phyloP scores from a whole-genome alignment of 495 filamentous ascomycete species.

The Penicillium ucsense region DNA sequence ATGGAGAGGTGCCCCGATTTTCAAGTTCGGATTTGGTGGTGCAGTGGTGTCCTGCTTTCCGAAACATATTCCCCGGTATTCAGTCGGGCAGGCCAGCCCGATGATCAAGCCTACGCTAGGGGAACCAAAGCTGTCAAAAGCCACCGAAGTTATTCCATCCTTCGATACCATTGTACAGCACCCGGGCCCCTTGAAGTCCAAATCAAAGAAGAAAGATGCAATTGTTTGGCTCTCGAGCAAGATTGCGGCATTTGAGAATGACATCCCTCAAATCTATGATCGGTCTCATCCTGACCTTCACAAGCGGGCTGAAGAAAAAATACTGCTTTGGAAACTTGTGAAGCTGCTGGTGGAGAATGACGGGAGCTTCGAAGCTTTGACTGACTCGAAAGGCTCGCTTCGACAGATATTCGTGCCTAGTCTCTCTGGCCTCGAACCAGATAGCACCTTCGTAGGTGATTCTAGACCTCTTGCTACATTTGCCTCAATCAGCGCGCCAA shows the following conservation, averaged over 20 bases:
- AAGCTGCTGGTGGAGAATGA: conserved; percentile 76
- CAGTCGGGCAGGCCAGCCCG: conserved; percentile 57
- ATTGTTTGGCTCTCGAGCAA: conserved; percentile 69
- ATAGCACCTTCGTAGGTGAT: conserved; percentile 11
- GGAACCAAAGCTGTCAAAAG: conserved; percentile 63
- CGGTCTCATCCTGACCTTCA: conserved; percentile 43
- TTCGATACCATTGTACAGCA: conserved; percentile 67
- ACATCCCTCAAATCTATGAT: conserved; percentile 38
- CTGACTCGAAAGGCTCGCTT: conserved; percentile 61
- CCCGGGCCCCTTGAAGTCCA: conserved; percentile 79
- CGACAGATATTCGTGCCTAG: conserved; percentile 64
- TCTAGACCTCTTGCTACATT: conserved; percentile 21
- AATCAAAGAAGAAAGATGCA: conserved; percentile 92
- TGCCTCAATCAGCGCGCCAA: conserved; percentile 15
- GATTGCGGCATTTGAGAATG: conserved; percentile 61
- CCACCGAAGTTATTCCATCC: conserved; percentile 60
- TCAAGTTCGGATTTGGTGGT: conserved; percentile 84
- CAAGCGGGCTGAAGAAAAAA: conserved; percentile 70
- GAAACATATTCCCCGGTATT: conserved; percentile 77
- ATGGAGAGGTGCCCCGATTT: conserved; percentile 82
- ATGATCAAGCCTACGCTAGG: conserved; percentile 79
- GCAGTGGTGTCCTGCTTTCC: conserved; percentile 78
- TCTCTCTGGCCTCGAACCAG: conserved; percentile 28
- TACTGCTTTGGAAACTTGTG: conserved; percentile 82
- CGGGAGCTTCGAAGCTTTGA: conserved; percentile 66